Conservation (phyloP, 2,329 filamentous ascomycete species). For the Aspergillus tanneri region DNA sequence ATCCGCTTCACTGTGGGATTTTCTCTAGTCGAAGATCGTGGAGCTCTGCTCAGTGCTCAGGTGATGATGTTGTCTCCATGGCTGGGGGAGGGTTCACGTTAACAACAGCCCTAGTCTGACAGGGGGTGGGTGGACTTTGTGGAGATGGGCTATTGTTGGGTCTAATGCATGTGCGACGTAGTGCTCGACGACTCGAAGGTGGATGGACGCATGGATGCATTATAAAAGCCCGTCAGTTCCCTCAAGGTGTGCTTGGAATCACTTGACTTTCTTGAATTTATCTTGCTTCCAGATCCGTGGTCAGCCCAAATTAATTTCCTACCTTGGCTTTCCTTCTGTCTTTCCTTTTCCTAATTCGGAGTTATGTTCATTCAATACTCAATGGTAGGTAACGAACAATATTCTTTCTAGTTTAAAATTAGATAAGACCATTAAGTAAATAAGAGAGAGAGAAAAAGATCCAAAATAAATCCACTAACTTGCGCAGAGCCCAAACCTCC, state of each 20-base stretch:
- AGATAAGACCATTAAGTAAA: neutral
- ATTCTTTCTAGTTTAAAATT: neutral
- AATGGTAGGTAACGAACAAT: conserved; percentile 10
- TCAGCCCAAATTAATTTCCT: neutral
- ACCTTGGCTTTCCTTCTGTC: neutral
- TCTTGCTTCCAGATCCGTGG: neutral
- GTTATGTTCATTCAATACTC: conserved; percentile 14
- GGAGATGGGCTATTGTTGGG: conserved; percentile 15
- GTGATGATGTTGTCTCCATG: conserved; percentile 23
- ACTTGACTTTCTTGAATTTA: neutral
- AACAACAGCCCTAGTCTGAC: no score
- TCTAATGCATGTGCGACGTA: conserved; percentile 23
- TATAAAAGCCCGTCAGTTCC: no score
- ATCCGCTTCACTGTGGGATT: conserved; percentile 6
- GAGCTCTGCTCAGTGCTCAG: conserved; percentile 19
- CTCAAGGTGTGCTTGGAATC: no score
- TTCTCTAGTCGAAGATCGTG: conserved; percentile 10
- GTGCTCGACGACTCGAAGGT: no score
- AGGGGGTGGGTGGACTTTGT: no score
- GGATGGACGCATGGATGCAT: no score
- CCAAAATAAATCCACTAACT: no score
- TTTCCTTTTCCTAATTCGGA: neutral
- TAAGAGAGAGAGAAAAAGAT: neutral
- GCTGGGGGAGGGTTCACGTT: conserved; percentile 21
- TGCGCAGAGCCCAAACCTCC: conserved; percentile 12